These are phyloP conservation scores for Pseudogymnoascus sp. DNA, from an alignment of 2,329 filamentous ascomycete genomes.

Conservation along the genomic window DNA sequence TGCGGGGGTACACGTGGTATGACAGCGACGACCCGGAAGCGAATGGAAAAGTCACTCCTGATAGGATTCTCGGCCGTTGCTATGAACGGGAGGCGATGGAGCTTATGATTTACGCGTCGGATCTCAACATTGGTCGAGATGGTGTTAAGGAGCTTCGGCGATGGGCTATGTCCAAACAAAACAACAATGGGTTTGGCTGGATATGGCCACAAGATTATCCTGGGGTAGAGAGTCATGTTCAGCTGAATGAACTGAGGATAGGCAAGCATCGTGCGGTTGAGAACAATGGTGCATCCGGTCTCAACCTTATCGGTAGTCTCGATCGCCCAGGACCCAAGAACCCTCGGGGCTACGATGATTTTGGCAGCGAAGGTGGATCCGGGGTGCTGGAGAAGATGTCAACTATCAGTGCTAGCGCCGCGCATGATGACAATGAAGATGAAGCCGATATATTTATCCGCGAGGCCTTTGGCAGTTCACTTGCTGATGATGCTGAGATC, in stretches of 20 bases:
- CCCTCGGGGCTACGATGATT: not conserved
- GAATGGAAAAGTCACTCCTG: not conserved
- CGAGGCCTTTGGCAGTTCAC: not conserved
- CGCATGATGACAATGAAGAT: not conserved
- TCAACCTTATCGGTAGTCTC: not conserved
- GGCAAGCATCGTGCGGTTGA: not conserved
- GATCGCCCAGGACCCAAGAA: not conserved
- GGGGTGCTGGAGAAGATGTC: slow-evolving; percentile 1
- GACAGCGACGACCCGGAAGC: not conserved
- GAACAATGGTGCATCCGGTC: not conserved
- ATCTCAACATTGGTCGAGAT: not conserved
- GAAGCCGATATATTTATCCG: not conserved
- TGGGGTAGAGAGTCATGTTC: not conserved
- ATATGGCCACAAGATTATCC: not conserved
- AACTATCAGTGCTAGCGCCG: not conserved
- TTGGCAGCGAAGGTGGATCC: not conserved
- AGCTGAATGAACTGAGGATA: not conserved
- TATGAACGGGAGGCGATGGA: slow-evolving; percentile 1
- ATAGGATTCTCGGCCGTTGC: not conserved
- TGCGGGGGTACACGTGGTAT: slow-evolving; percentile 8
- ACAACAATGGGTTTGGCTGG: not conserved
- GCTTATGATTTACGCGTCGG: not conserved
- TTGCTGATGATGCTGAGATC: not conserved
- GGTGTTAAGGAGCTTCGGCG: not conserved
- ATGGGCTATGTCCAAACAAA: not conserved